Base-by-base conservation (phyloP, 805 yeast genomes). In the Tetrapisispora phaffii region DNA sequence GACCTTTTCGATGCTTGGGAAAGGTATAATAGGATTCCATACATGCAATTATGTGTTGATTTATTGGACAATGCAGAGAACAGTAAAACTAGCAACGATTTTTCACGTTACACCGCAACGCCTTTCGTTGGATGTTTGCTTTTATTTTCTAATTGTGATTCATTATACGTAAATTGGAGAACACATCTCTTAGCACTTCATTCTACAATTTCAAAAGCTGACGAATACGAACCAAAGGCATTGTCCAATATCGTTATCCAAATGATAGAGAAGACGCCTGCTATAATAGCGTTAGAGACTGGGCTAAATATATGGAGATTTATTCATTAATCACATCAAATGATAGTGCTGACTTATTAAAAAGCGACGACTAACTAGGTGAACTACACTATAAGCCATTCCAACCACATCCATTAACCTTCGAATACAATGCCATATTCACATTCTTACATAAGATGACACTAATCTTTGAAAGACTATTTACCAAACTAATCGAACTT, bases 21-120 rank as follows among this genome's bases (percentile, higher is more conserved):
- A 41, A 47, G 39, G 7, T 43, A 38, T 24, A 37, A 45, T 3
- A 40, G 47, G 32, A 40, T 47, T 7, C 52, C 52, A 24, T 32
- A 38, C n/a, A 43, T 49, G 42, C 42, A 41, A 23, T n/a, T 34
- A 23, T 49, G 51, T 23, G 12, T 44, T 9, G 35, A 41, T 3
- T n/a, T 22, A 32, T n/a, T 39, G 19, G 35, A 33, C 39, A 4
- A 26, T 1, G 9, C 17, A 15, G 16, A 24, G 10, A 13, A 5
- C 19, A 26, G 10, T 19, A 15, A 33, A 39, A 39, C 6, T 28
- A 23, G 39, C 7, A 33, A 35, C n/a, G 39, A 23, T 26, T 44
- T 28, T 33, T 21, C 39, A 19, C 44, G 31, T 10, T 17, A 23
- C 19, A 28, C 36, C 17, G 29, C 42, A 7, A 31, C 47, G 7